These are phyloP conservation scores for Babesia gibsoni DNA, from an alignment of 169 alveolate species.

Conservation along the genomic window DNA sequence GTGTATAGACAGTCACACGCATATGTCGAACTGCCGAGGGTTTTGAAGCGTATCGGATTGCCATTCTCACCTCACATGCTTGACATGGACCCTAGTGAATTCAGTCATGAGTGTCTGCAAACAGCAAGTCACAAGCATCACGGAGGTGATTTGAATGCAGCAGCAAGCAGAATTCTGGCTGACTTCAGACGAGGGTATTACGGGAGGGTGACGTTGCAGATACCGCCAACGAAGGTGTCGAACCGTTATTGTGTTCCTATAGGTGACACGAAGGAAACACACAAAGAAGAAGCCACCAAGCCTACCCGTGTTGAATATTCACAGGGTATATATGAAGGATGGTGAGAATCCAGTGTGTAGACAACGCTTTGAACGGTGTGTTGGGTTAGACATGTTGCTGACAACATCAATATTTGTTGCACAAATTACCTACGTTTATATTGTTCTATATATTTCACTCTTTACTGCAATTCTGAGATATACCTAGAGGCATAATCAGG, in stretches of 20 bases:
- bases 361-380: too few relatives aligned
- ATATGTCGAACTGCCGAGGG: slow-evolving; percentile 26
- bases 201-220: slow-evolving; percentile 74
- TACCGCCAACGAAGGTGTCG: slow-evolving; percentile 60
- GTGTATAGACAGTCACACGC: background rate
- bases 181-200: slow-evolving; percentile 75
- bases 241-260: slow-evolving; percentile 32
- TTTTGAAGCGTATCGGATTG: slow-evolving; percentile 23
- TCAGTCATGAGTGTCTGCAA: slow-evolving; percentile 35
- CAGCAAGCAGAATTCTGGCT: slow-evolving; percentile 74
- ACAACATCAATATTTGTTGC: background rate
- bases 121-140: slow-evolving; percentile 28
- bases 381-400: background rate
- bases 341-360: slow-evolving; percentile 9
- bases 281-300: background rate
- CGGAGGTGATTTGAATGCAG: slow-evolving; percentile 66
- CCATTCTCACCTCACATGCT: background rate
- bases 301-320: background rate
- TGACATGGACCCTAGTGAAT: slow-evolving; percentile 23
- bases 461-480: background rate
- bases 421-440: background rate
- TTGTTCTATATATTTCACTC: background rate
- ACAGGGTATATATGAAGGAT: slow-evolving; percentile 41
- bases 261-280: background rate
- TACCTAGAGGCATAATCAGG: too few relatives aligned